phyloP scores from a whole-genome alignment of 371 early-diverging fungal species.

The Mucor indicus region DNA sequence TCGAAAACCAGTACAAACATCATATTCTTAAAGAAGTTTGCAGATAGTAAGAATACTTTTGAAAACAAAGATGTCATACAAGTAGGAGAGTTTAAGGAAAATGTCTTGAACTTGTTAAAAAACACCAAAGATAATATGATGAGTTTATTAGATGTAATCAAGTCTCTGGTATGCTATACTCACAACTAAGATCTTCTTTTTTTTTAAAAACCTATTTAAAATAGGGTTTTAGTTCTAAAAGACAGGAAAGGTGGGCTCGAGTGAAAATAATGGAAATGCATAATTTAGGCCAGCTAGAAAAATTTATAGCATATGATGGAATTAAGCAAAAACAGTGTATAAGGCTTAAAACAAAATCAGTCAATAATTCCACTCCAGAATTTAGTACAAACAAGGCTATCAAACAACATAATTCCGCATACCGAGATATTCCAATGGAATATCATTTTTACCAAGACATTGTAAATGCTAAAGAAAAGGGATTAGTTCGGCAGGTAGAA shows the following conservation, averaged over 20 bases:
- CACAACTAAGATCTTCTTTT: not conserved
- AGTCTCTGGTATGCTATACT: not conserved
- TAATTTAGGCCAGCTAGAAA: slow-evolving; percentile 9
- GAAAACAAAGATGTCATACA: not conserved
- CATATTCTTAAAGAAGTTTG: slow-evolving; percentile 6
- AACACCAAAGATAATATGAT: slow-evolving; percentile 5
- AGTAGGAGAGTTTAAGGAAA: not conserved
- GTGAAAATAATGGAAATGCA: slow-evolving; percentile 1
- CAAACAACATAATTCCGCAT: not conserved
- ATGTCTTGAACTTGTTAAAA: not conserved
- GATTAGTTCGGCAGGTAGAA: slow-evolving; percentile 8
- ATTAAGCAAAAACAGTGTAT: not conserved
- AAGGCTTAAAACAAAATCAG: not conserved
- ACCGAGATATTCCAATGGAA: slow-evolving; percentile 13
- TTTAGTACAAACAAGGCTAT: not conserved
- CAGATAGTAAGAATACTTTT: not conserved
- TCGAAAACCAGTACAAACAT: slow-evolving; percentile 1
- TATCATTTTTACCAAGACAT: slow-evolving; percentile 13
- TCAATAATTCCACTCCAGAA: not conserved
- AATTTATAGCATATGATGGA: slow-evolving; percentile 13
- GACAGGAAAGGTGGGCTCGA: slow-evolving; percentile 8
- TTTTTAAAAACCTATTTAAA: not conserved
- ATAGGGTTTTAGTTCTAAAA: not conserved
- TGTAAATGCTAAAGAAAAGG: slow-evolving; percentile 5
- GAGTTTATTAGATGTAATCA: not conserved